Base-by-base conservation (phyloP, 2,329 filamentous ascomycete species). In the Cordyceps cicadae region DNA sequence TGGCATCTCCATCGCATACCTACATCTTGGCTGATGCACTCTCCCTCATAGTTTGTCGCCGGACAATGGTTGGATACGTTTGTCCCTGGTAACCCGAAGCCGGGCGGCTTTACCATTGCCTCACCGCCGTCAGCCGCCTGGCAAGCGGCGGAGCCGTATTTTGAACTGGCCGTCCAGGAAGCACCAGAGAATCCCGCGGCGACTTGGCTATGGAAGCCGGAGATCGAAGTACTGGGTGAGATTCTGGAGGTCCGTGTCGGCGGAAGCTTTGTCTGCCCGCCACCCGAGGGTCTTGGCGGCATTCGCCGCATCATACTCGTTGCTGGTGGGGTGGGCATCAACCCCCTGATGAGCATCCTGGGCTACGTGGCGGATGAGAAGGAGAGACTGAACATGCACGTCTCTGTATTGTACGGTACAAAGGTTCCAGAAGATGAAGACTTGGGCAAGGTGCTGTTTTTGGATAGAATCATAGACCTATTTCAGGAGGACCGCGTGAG, bases 61-160 rank as follows among this genome's bases (percentile, higher is more conserved):
- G 92, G 92, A 59, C 92, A 96, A 78, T 96, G 91, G 90, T 81
- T 96, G 60, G 92, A 96, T 71, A 86, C 91, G 7, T 87, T 88
- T 70, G 82, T 91, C 58, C 90, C 92, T 1, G 78, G 77, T 43
- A 75, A 90, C 50, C 68, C 80, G 49, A 85, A 87, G 70, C 86
- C 90, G 3, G 92, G 92, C 39, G 92, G 92, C 62, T 96, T 96
- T 77, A 96, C 91, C 48, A 88, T 96, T 64, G 93, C 90, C 7
- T 94, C 89, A 1, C 76, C 87, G 0, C 90, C 90, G 0, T 81
- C 79, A 48, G 75, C 79, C 59, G 80, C 83, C 3, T 63, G 72
- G 24, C 63, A 60, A 9, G 57, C 57, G 7, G 37, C 56, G 7
- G 32, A 55, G 11, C 72, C 75, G 0, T 89, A 87, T 71, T 74